Evolutionary conservation across 176 grass and related monocot species (phyloP).

Genomic region (Oryza rufipogon): DNA sequence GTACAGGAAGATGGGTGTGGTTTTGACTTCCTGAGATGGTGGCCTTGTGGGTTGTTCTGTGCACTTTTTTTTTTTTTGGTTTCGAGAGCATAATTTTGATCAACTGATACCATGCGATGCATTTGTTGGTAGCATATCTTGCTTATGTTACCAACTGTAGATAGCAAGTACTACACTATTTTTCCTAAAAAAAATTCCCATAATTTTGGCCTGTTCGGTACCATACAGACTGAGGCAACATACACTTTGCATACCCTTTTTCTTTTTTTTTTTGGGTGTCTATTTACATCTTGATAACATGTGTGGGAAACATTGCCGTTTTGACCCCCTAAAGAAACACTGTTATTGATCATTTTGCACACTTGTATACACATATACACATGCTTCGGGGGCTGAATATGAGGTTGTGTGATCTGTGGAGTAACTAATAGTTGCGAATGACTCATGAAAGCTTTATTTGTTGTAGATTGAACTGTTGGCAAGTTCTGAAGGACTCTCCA

Average conservation of each 20-base stretch:
- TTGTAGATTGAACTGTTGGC: conserved; percentile 13
- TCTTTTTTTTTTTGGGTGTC: background rate
- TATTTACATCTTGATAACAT: background rate
- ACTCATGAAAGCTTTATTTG: conserved; percentile 18
- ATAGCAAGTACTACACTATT: background rate
- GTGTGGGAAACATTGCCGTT: background rate
- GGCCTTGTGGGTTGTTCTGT: background rate
- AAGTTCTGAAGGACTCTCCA: background rate
- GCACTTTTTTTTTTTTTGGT: background rate
- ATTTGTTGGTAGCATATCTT: background rate
- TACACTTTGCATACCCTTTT: background rate
- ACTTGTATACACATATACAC: background rate
- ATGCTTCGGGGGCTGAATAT: background rate
- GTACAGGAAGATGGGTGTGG: background rate
- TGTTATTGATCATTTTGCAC: background rate
- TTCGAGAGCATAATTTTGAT: background rate
- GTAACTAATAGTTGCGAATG: too few species aligned
- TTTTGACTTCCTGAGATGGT: background rate
- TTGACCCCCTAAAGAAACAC: too few species aligned
- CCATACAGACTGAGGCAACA: background rate
- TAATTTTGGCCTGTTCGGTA: background rate
- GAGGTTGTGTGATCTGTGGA: too few species aligned
- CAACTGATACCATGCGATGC: background rate
- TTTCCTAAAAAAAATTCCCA: background rate
- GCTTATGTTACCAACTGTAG: background rate